A percentile compares a stretch with the other conserved stretches of the same genome.
Conservation (phyloP, 164 flowering plant species). For the Echeveria elegans region DNA sequence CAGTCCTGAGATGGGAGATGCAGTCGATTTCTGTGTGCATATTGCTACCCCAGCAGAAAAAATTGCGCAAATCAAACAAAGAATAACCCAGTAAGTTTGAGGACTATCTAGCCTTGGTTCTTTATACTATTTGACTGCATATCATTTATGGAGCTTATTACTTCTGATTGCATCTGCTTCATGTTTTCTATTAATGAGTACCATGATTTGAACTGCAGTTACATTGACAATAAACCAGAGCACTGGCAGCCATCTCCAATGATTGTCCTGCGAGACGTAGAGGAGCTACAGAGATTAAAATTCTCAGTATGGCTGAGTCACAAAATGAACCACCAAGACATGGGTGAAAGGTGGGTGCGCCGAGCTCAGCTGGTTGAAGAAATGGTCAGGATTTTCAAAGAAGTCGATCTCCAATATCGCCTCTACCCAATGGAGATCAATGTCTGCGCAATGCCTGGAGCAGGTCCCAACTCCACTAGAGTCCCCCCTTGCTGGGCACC, state of each 20-base stretch:
- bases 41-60: constrained; percentile 53
- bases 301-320: constrained; percentile 44
- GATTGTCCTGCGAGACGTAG: constrained; percentile 33
- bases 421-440: constrained; percentile 6
- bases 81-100: constrained; percentile 28
- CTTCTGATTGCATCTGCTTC: neutral
- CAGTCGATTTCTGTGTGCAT: constrained; percentile 47
- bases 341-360: constrained; percentile 40
- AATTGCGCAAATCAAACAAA: constrained; percentile 35
- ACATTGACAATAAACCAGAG: constrained; percentile 43
- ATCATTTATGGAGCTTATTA: too few species aligned
- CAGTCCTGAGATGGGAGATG: constrained; percentile 73
- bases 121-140: too few species aligned
- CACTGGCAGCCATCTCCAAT: constrained; percentile 43
- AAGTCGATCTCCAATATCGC: constrained; percentile 51
- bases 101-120: neutral
- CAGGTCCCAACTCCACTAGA: neutral
- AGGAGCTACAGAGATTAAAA: constrained; percentile 24
- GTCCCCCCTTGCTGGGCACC: constrained; percentile 3
- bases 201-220: constrained; percentile 21
- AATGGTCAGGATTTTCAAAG: constrained; percentile 34
- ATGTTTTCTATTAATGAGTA: neutral
- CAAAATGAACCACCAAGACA: constrained; percentile 50
- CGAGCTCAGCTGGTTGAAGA: constrained; percentile 47
- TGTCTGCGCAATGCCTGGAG: constrained; percentile 5